phyloP scores from a whole-genome alignment of 2,329 filamentous ascomycete species.

The Epichloe sp. region DNA sequence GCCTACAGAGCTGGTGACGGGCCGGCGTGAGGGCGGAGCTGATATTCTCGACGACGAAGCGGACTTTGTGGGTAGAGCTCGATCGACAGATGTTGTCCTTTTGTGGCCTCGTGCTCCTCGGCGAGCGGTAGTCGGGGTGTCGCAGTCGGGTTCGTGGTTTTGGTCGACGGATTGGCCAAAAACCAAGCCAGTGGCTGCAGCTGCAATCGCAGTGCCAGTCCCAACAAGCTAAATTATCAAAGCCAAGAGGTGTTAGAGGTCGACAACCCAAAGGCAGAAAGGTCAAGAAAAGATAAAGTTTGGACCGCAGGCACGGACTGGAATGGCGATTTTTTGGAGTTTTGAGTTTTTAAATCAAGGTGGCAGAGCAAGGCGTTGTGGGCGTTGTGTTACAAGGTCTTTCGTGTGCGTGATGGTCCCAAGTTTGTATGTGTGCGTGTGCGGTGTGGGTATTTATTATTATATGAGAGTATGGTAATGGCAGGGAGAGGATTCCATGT shows the following conservation, averaged over 20 bases:
- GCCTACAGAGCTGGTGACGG: slow-evolving; percentile 3
- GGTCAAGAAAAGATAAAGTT: neutral
- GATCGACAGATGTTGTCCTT: slow-evolving; percentile 22
- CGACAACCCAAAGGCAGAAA: neutral
- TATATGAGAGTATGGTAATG: no score
- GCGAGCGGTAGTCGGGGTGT: slow-evolving; percentile 9
- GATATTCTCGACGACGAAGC: neutral
- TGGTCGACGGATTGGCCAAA: slow-evolving; percentile 41
- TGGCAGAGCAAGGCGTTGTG: slow-evolving; percentile 3
- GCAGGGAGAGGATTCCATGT: neutral
- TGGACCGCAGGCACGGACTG: neutral
- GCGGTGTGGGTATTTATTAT: neutral
- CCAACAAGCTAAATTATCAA: slow-evolving; percentile 39
- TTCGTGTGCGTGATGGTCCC: neutral
- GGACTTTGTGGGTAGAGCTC: slow-evolving; percentile 14
- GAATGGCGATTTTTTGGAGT: slow-evolving; percentile 1
- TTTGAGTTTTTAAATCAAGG: slow-evolving; percentile 1
- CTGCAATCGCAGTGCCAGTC: slow-evolving; percentile 47
- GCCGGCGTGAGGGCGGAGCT: slow-evolving; percentile 5
- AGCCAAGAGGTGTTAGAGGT: slow-evolving; percentile 11
- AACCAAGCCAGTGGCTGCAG: slow-evolving; percentile 44
- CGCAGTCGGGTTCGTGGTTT: slow-evolving; percentile 14
- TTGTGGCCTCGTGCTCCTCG: slow-evolving; percentile 11
- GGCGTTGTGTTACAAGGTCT: slow-evolving; percentile 1
- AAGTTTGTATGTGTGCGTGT: neutral